Percentiles rank a stretch among this genome's conserved stretches.
These are phyloP conservation scores for Gonium pectorale DNA, from an alignment of 139 green algal species.

Conservation along the genomic window DNA sequence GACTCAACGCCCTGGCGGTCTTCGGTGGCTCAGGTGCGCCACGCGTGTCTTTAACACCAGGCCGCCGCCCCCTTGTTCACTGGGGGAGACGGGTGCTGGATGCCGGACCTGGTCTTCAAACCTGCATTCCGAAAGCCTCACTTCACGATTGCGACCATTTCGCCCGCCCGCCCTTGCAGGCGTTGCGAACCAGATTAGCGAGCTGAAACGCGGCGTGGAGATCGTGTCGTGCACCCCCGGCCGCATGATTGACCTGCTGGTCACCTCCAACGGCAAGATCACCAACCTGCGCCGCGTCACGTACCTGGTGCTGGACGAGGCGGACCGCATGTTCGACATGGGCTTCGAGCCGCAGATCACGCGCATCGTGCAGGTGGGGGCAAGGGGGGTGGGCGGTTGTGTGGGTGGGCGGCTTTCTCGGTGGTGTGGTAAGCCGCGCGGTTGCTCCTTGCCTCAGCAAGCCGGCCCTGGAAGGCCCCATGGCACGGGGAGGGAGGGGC, in stretches of 20 bases:
- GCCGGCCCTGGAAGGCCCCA: no score
- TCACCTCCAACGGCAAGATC: conserved; percentile 88
- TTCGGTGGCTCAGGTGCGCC: conserved; percentile 93
- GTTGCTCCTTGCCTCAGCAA: no score
- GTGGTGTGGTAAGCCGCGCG: no score
- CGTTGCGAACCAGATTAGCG: conserved; percentile 91
- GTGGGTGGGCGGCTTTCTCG: no score
- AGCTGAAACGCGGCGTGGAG: conserved; percentile 93
- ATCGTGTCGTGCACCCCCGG: conserved; percentile 96
- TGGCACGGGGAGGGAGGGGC: no score
- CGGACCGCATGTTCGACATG: conserved; percentile 99
- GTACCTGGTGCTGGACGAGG: conserved; percentile 98
- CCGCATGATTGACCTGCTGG: conserved; percentile 98
- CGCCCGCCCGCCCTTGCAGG: not conserved
- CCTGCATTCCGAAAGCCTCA: no score
- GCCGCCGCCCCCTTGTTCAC: no score
- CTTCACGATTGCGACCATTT: no score
- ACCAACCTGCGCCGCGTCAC: conserved; percentile 97
- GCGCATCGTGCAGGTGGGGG: conserved; percentile 58
- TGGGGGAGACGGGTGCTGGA: no score
- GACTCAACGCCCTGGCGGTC: conserved; percentile 79
- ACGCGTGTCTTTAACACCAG: no score
- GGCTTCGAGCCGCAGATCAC: conserved; percentile 76
- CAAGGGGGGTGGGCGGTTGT: not conserved
- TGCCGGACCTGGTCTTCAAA: no score